phyloP scores from a whole-genome alignment of 2,329 filamentous ascomycete species.

The Penicillium verrucosum region DNA sequence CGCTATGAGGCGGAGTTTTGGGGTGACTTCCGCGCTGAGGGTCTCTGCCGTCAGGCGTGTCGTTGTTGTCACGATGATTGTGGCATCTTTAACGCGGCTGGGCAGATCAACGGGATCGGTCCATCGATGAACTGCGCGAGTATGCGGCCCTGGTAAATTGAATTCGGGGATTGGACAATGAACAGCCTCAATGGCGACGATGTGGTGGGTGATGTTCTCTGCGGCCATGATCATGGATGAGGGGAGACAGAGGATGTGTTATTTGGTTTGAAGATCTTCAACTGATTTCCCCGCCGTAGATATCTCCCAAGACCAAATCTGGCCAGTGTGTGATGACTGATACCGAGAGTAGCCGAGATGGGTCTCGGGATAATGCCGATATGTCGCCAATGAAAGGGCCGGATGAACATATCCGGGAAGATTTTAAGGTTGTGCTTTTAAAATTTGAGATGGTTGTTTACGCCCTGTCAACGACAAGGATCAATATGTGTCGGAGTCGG shows the following conservation, averaged over 20 bases:
- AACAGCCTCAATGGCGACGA: conserved; percentile 49
- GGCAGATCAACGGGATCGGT: conserved; percentile 35
- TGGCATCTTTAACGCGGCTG: conserved; percentile 44
- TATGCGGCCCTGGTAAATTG: conserved; percentile 44
- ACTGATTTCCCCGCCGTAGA: neutral
- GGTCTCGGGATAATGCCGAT: neutral
- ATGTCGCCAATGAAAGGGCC: neutral
- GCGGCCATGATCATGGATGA: neutral
- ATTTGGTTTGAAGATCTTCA: neutral
- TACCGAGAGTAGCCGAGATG: conserved; percentile 5
- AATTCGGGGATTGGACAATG: conserved; percentile 42
- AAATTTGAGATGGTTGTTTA: neutral
- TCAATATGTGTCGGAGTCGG: neutral
- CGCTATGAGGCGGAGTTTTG: conserved; percentile 44
- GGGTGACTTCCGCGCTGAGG: conserved; percentile 42
- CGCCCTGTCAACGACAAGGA: neutral
- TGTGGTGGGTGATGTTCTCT: conserved; percentile 37
- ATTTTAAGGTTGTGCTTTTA: neutral
- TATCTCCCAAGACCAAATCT: neutral
- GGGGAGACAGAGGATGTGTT: neutral
- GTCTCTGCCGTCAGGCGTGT: conserved; percentile 26
- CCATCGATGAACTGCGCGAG: conserved; percentile 30
- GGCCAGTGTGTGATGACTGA: neutral
- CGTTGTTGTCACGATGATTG: conserved; percentile 46
- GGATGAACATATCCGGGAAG: neutral